A percentile compares a stretch with the other conserved stretches of the same genome.
Conservation (phyloP, 2,329 filamentous ascomycete genomes). For the Triangularia setosa region DNA sequence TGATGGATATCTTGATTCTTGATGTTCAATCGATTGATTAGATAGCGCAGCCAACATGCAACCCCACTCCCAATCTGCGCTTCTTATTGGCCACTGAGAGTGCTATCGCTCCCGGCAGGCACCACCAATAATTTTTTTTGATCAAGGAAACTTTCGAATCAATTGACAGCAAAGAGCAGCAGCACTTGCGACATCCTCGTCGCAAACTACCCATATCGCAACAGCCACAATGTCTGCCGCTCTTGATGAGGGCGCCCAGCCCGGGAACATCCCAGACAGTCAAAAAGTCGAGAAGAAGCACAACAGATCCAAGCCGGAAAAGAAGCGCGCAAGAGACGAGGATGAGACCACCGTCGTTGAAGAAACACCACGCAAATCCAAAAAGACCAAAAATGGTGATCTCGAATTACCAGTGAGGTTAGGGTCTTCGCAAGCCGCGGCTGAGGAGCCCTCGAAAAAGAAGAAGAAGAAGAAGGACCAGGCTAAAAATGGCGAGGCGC, state of each 20-base stretch:
- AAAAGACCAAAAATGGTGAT: slow-evolving; percentile 35
- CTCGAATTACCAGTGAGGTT: background rate
- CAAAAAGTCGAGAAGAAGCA: slow-evolving; percentile 38
- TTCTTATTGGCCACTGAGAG: slow-evolving; percentile 8
- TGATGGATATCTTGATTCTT: background rate
- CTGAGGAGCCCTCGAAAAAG: slow-evolving; percentile 5
- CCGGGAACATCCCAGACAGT: slow-evolving; percentile 8
- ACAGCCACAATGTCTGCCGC: slow-evolving; percentile 21
- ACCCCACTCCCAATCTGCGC: background rate
- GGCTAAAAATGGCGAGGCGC: slow-evolving; percentile 8
- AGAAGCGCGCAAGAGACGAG: slow-evolving; percentile 39
- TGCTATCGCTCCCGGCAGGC: slow-evolving; percentile 14
- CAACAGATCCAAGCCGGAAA: slow-evolving; percentile 29
- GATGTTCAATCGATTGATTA: background rate
- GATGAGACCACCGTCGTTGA: slow-evolving; percentile 38
- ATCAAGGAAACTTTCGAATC: background rate
- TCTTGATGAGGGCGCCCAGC: slow-evolving; percentile 10
- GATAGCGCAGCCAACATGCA: background rate
- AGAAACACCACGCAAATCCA: slow-evolving; percentile 47
- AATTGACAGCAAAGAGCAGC: background rate
- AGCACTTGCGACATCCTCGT: slow-evolving; percentile 2
- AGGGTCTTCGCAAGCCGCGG: background rate
- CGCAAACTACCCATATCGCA: background rate
- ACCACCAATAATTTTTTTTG: slow-evolving; percentile 23
- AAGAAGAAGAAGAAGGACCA: slow-evolving; percentile 25